These are phyloP conservation scores for Prunella vulgaris DNA, from an alignment of 257 asterid species.

Conservation along the genomic window DNA sequence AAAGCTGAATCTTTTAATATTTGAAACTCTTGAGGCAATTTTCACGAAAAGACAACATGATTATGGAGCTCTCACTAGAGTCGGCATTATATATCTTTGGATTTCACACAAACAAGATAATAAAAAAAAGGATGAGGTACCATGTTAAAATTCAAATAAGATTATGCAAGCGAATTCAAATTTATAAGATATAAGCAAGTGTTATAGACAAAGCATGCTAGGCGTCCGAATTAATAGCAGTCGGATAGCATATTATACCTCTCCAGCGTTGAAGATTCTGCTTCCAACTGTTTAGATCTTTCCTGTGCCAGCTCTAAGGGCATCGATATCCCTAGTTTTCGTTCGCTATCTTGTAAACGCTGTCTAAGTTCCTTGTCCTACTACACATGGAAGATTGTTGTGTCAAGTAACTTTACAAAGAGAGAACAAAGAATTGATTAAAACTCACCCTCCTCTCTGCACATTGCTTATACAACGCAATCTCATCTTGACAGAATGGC, in stretches of 20 bases:
- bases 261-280: slow-evolving; percentile 74
- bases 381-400: slow-evolving; percentile 20
- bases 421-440: background rate
- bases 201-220: background rate
- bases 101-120: background rate
- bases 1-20: background rate
- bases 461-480: slow-evolving; percentile 42
- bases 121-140: background rate
- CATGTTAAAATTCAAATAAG: background rate
- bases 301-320: slow-evolving; percentile 76
- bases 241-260: slow-evolving; percentile 43
- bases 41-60: background rate
- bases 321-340: slow-evolving; percentile 78
- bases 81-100: background rate
- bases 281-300: slow-evolving; percentile 66
- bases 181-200: background rate
- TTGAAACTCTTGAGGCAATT: background rate
- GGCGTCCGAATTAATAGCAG: background rate
- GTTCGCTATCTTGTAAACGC: slow-evolving; percentile 88
- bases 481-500: slow-evolving; percentile 68
- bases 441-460: slow-evolving; percentile 52
- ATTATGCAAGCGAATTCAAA: background rate
- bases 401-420: background rate
- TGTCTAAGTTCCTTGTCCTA: slow-evolving; percentile 79
- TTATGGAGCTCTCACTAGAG: background rate